Base-by-base conservation (phyloP, 202 grass and related monocot species). In the Tripidium arundinaceum region DNA sequence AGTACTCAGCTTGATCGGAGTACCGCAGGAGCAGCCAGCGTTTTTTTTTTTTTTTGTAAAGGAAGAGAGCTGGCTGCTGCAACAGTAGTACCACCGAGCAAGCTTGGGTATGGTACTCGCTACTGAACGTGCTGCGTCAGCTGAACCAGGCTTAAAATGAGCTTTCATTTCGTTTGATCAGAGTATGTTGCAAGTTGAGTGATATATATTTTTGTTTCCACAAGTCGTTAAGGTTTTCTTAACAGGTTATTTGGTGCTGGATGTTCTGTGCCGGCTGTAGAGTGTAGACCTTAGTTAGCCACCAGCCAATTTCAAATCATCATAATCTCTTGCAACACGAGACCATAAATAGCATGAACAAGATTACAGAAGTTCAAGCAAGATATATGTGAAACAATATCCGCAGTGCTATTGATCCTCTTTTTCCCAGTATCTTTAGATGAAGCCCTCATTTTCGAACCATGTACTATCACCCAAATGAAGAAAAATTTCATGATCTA, bases 381-480 rank as follows among this genome's bases (percentile, higher is more conserved):
- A 43, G 18, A 67, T 66, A 36, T 22, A 29, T 67, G 54, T 37
- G 19, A 42, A 25, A 1, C 38, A 41, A 29, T 76, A 45, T 29
- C 68, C 10, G 21, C 11, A 22, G 28, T 28, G 58, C n/a, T 41
- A 67, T 29, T 39, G 21, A 31, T 31, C 46, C 38, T 4, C 25
- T 19, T 75, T 76, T 33, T 75, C 25, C 61, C 24, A 54, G 19
- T 52, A 42, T 75, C 60, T 75, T 67, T 57, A 55, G 50, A 22
- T 38, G 28, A 11, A n/a, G 7, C 1, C 19, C 18, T 54, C 15
- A 54, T 54, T 16, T 50, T 14, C 11, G 14, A 13, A 45, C 3
- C 11, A 12, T 13, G 10, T 49, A 82, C 62, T 52, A 38, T 16
- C 37, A 41, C 47, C 43, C 11, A 21, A 67, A 11, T 0, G 10